A percentile compares a stretch with the other conserved stretches of the same genome.
phyloP scores from a whole-genome alignment of 148 eudicot genomes.

The Camellia japonica region DNA sequence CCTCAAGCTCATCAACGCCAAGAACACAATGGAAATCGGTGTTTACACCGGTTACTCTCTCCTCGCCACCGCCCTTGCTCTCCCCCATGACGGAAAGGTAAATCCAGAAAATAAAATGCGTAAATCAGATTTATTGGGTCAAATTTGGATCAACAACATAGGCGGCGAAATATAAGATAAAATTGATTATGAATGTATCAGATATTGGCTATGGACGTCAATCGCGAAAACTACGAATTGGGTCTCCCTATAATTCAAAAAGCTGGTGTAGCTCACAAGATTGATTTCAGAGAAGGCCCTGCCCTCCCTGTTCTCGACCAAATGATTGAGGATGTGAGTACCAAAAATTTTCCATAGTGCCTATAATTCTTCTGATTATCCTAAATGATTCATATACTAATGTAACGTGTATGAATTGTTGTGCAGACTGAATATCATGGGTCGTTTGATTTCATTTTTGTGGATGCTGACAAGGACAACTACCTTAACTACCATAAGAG shows the following conservation, averaged over 20 bases:
- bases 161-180: too few relatives aligned
- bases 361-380: neutral
- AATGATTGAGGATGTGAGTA: conserved; percentile 54
- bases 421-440: conserved; percentile 53
- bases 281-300: conserved; percentile 64
- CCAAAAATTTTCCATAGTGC: neutral
- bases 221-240: conserved; percentile 59
- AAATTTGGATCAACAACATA: too few relatives aligned
- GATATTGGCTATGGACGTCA: conserved; percentile 80
- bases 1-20: conserved; percentile 41
- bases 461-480: conserved; percentile 64
- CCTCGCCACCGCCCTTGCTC: conserved; percentile 93
- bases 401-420: neutral
- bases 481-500: conserved; percentile 12
- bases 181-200: conserved; percentile 18
- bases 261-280: conserved; percentile 72
- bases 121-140: too few relatives aligned
- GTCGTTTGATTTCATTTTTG: conserved; percentile 53
- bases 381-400: neutral
- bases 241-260: conserved; percentile 66
- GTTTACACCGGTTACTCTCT: conserved; percentile 78
- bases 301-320: conserved; percentile 65
- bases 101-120: too few relatives aligned
- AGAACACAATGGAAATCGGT: conserved; percentile 11
- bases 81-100: conserved; percentile 87